Percentiles rank a stretch among this genome's conserved stretches.
These are phyloP conservation scores for Rutidosis leptorrhynchoides DNA, from an alignment of 129 eudicot species.

Conservation along the genomic window DNA sequence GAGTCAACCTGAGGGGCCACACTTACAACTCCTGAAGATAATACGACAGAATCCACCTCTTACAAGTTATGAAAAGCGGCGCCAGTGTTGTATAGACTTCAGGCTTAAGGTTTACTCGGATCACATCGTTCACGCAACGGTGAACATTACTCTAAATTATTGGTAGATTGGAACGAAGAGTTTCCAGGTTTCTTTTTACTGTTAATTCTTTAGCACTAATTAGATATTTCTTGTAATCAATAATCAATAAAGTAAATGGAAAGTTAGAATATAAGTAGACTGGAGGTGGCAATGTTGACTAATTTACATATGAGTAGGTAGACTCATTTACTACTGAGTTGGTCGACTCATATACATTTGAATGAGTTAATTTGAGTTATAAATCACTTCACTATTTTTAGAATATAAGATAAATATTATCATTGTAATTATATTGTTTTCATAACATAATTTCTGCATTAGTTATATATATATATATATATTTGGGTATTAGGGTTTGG, in stretches of 20 bases:
- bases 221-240: neutral
- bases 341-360: neutral
- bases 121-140: slow-evolving; percentile 55
- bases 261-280: neutral
- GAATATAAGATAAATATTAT: neutral
- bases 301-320: slow-evolving; percentile 2
- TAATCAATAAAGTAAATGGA: neutral
- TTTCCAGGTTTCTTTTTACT: slow-evolving; percentile 22
- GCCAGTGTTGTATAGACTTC: slow-evolving; percentile 34
- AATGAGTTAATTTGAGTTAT: no score
- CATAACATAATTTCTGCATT: neutral
- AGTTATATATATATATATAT: neutral
- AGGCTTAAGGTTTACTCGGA: slow-evolving; percentile 44
- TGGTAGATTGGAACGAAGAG: no score
- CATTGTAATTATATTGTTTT: neutral
- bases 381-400: neutral
- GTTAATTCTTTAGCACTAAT: neutral
- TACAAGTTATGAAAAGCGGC: slow-evolving; percentile 64
- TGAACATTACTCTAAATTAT: slow-evolving; percentile 76
- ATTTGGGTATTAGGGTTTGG: no score
- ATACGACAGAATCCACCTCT: slow-evolving; percentile 49
- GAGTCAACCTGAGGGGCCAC: slow-evolving; percentile 72
- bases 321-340: no score
- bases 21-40: slow-evolving; percentile 61
- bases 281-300: slow-evolving; percentile 1